Percentiles rank a stretch among this genome's conserved stretches.
These are phyloP conservation scores for Pseudogymnoascus sp. DNA, from an alignment of 2,329 filamentous ascomycete genomes.

Conservation along the genomic window DNA sequence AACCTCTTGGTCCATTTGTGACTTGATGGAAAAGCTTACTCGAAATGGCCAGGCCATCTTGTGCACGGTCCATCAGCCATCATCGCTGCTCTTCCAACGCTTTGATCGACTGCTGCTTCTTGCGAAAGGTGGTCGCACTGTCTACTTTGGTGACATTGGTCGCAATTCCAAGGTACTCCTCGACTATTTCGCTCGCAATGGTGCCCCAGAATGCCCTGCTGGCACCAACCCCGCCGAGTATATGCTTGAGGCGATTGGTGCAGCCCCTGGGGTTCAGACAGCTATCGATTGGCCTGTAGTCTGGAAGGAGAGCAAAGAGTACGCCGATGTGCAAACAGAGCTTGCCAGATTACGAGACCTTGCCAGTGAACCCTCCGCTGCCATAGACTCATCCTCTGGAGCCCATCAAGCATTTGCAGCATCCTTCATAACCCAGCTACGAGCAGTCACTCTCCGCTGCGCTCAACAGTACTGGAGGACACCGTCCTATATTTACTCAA, in stretches of 20 bases:
- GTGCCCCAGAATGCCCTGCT: conserved; percentile 39
- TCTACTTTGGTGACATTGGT: conserved; percentile 63
- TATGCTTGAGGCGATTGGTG: conserved; percentile 33
- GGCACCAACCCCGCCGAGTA: conserved; percentile 44
- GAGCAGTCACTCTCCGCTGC: conserved; percentile 53
- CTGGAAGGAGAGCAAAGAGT: conserved; percentile 36
- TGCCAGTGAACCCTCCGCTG: conserved; percentile 1
- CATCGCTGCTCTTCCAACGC: conserved; percentile 42
- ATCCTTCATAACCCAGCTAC: conserved; percentile 56
- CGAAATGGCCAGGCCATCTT: conserved; percentile 44
- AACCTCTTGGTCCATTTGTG: conserved; percentile 54
- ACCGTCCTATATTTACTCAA: conserved; percentile 65
- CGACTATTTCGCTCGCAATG: conserved; percentile 56
- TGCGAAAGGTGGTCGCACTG: conserved; percentile 55
- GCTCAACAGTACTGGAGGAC: conserved; percentile 70
- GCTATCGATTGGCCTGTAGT: conserved; percentile 59
- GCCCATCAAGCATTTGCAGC: conserved; percentile 65
- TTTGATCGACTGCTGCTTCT: conserved; percentile 58
- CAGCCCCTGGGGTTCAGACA: conserved; percentile 34
- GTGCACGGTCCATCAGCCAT: conserved; percentile 48
- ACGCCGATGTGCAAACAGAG: background rate
- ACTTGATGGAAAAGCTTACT: conserved; percentile 54
- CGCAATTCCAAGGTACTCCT: conserved; percentile 47
- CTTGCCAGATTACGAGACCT: conserved; percentile 20
- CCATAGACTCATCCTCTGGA: conserved; percentile 29